A percentile compares a stretch with the other conserved stretches of the same genome.
These are phyloP conservation scores for Hypoxylon sp. DNA, from an alignment of 2,329 filamentous ascomycete species.

Conservation along the genomic window DNA sequence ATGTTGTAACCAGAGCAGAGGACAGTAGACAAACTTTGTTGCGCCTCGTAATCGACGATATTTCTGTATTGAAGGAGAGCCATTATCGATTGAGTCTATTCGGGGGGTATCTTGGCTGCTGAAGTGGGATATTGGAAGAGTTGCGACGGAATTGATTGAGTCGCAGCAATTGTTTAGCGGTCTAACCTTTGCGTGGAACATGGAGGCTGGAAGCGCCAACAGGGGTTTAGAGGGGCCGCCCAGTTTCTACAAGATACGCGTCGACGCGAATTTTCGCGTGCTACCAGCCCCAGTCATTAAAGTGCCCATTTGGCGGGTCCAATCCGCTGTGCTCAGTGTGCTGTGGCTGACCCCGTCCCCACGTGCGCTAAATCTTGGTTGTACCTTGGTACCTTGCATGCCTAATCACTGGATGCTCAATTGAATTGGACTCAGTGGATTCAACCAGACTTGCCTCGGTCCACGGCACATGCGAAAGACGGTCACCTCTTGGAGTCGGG, in stretches of 20 bases:
- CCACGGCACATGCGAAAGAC: constrained; percentile 41
- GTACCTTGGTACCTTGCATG: constrained; percentile 24
- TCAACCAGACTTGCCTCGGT: constrained; percentile 46
- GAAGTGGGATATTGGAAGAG: constrained; percentile 43
- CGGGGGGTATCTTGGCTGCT: constrained; percentile 31
- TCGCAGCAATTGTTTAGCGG: constrained; percentile 42
- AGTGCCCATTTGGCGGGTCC: constrained; percentile 16
- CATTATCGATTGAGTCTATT: constrained; percentile 67
- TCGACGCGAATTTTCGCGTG: constrained; percentile 53
- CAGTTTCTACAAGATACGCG: constrained; percentile 30
- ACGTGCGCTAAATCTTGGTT: constrained; percentile 2
- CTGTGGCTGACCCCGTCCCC: constrained; percentile 12
- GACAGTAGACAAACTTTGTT: constrained; percentile 73
- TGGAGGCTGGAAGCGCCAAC: constrained; percentile 44
- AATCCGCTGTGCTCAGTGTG: not conserved
- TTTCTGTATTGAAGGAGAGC: constrained; percentile 85
- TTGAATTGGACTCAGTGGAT: constrained; percentile 19
- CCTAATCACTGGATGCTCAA: not conserved
- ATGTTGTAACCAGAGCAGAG: constrained; percentile 19
- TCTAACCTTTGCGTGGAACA: constrained; percentile 15
- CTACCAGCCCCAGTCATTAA: constrained; percentile 50
- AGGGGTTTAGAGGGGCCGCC: constrained; percentile 18
- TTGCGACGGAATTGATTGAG: constrained; percentile 48
- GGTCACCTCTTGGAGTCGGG: constrained; percentile 3
- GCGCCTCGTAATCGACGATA: constrained; percentile 88